A percentile compares a stretch with the other conserved stretches of the same genome.
Conservation (phyloP, 2,329 filamentous ascomycete species). For the Berkeleyomyces rouxiae region DNA sequence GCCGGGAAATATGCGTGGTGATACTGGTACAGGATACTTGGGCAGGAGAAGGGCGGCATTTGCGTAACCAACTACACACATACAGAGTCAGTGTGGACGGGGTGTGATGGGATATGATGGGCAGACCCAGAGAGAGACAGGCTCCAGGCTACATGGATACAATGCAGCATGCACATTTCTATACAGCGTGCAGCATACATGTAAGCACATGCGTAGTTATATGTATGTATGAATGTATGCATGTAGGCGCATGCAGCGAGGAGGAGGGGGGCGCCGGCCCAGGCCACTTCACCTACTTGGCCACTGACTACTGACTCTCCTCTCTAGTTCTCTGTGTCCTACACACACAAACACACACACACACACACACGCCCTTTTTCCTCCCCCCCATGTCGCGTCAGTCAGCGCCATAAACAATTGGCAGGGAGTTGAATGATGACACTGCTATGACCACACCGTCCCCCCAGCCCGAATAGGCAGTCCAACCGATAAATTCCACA, state of each 20-base stretch:
- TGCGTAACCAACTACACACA: no score
- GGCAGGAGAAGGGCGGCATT: no score
- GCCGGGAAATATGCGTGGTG: no score
- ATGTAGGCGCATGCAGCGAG: no score
- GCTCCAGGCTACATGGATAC: no score
- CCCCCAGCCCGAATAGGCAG: slow-evolving; percentile 3
- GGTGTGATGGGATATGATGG: no score
- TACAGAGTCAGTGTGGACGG: no score
- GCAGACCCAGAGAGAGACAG: no score
- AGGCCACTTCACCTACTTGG: background rate
- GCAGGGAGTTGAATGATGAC: background rate
- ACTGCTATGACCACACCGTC: slow-evolving; percentile 3
- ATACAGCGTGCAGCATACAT: background rate
- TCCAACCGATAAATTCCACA: background rate
- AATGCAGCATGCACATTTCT: no score
- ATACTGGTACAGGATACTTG: no score
- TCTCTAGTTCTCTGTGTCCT: no score
- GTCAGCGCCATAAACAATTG: slow-evolving; percentile 5
- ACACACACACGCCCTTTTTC: background rate
- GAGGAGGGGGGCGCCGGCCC: background rate
- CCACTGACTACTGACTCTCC: no score
- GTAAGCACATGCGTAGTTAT: background rate
- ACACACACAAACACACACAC: background rate
- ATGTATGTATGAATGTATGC: background rate
- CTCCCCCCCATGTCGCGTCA: background rate